Evolutionary conservation across 2,329 filamentous ascomycete genomes (phyloP).

Genomic region (Ophiognomonia clavigignenti-juglandacearum): DNA sequence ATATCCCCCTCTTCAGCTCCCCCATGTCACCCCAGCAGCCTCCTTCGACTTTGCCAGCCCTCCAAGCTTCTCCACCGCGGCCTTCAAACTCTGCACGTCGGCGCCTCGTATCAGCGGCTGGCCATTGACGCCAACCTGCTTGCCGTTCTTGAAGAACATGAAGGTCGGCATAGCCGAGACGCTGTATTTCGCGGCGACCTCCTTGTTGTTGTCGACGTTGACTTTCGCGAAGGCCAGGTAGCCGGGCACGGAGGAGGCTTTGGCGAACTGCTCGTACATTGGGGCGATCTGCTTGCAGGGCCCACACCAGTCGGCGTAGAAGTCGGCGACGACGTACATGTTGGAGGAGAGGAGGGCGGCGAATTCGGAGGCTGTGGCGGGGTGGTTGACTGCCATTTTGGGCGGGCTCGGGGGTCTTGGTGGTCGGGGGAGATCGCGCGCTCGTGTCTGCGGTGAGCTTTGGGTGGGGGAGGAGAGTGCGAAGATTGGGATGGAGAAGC

Average conservation of each 20-base stretch:
- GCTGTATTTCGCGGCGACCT: conserved; percentile 43
- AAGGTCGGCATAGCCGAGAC: conserved; percentile 56
- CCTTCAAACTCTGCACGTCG: conserved; percentile 25
- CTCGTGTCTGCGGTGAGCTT: no score
- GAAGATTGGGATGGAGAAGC: no score
- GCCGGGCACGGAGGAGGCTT: conserved; percentile 31
- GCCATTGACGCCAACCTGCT: conserved; percentile 36
- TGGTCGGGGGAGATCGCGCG: no score
- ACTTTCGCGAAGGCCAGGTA: conserved; percentile 52
- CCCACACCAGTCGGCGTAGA: conserved; percentile 56
- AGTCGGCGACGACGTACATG: conserved; percentile 51
- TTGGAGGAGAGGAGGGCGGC: conserved; percentile 41
- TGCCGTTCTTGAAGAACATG: conserved; percentile 53
- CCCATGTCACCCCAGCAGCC: conserved; percentile 12
- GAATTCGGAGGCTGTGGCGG: conserved; percentile 42
- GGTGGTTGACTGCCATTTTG: conserved; percentile 26
- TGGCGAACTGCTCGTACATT: conserved; percentile 44
- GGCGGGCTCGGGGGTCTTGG: neutral
- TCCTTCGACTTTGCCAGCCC: conserved; percentile 30
- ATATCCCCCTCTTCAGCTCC: conserved; percentile 4
- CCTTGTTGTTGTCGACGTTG: conserved; percentile 51
- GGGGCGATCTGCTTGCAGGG: conserved; percentile 58
- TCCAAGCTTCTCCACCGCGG: conserved; percentile 31
- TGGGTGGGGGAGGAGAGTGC: no score
- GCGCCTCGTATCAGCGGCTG: conserved; percentile 32